Conservation (phyloP, 2,329 filamentous ascomycete species). For the Parascedosporium putredinis region DNA sequence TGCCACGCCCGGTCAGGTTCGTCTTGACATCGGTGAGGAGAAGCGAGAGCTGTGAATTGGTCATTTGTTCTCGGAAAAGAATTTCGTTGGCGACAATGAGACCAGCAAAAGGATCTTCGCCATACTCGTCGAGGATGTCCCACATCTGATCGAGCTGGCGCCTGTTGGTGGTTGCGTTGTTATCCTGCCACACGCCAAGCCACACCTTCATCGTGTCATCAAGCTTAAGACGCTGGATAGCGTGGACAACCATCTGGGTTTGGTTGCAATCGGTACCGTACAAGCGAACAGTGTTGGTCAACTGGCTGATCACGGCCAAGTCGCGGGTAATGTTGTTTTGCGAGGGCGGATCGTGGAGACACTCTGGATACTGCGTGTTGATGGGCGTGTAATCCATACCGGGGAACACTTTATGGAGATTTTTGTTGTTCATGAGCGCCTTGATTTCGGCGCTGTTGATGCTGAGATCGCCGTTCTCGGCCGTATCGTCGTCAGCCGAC, state of each 20-base stretch:
- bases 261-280: conserved; percentile 98
- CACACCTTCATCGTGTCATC: conserved; percentile 71
- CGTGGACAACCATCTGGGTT: conserved; percentile 83
- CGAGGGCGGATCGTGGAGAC: conserved; percentile 63
- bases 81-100: conserved; percentile 78
- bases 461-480: conserved; percentile 58
- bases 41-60: conserved; percentile 47
- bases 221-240: conserved; percentile 64
- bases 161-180: conserved; percentile 69
- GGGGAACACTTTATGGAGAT: conserved; percentile 87
- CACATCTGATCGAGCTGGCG: conserved; percentile 81
- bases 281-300: conserved; percentile 78
- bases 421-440: conserved; percentile 64
- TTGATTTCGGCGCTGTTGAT: conserved; percentile 73
- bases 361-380: conserved; percentile 82
- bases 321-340: conserved; percentile 95
- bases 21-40: conserved; percentile 58
- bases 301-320: conserved; percentile 76
- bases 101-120: conserved; percentile 60
- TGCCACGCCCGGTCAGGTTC: conserved; percentile 58
- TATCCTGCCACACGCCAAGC: conserved; percentile 89
- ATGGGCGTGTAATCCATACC: conserved; percentile 93
- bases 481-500: conserved; percentile 48
- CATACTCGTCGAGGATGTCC: conserved; percentile 63
- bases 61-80: conserved; percentile 67